A percentile compares a stretch with the other conserved stretches of the same genome.
These are phyloP conservation scores for Fusarium temperatum DNA, from an alignment of 2,329 filamentous ascomycete species.

Conservation along the genomic window DNA sequence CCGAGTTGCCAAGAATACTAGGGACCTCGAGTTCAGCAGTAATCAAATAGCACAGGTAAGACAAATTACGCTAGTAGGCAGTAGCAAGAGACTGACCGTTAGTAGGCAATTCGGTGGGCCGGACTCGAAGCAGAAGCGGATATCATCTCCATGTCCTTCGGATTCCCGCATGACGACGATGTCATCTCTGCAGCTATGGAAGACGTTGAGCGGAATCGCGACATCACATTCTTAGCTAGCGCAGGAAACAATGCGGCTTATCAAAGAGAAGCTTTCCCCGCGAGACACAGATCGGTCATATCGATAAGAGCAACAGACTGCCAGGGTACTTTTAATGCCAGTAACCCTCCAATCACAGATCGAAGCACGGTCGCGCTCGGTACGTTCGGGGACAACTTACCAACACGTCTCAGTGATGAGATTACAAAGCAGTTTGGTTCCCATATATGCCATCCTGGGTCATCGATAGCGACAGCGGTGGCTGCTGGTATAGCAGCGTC, in stretches of 20 bases:
- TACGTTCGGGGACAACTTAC: background rate
- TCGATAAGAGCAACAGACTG: background rate
- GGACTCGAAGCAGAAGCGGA: accelerated
- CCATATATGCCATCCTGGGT: background rate
- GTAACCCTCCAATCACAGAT: background rate
- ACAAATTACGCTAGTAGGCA: too few relatives aligned
- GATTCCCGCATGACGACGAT: accelerated
- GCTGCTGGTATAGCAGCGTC: background rate
- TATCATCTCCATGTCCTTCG: background rate
- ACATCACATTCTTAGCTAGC: background rate
- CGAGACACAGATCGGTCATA: background rate
- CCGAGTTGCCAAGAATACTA: background rate
- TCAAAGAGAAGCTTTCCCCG: background rate
- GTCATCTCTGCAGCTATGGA: background rate
- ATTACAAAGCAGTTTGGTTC: accelerated
- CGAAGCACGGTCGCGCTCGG: accelerated
- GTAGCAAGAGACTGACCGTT: background rate
- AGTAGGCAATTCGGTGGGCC: accelerated
- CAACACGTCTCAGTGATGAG: background rate
- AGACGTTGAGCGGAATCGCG: accelerated
- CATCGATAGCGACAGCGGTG: background rate
- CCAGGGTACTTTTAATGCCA: accelerated
- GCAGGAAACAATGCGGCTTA: background rate
- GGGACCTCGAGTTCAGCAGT: accelerated
- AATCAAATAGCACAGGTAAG: background rate